Evolutionary conservation across 2,329 filamentous ascomycete genomes (phyloP).

Genomic region (Arthrobotrys conoides): DNA sequence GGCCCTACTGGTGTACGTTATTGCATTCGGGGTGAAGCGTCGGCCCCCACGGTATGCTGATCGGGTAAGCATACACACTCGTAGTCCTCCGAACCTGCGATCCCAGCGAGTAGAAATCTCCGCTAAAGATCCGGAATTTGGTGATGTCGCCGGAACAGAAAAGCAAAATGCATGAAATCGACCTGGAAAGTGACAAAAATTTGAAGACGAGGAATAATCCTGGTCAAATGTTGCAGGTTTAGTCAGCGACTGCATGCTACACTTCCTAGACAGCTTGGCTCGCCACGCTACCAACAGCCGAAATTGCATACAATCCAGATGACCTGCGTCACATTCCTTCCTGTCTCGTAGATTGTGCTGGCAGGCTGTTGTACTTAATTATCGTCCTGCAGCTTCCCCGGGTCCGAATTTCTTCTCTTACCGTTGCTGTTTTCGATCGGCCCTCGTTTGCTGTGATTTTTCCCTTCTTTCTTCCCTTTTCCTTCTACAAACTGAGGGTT

Average conservation of each 20-base stretch:
- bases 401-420: conserved; percentile 14
- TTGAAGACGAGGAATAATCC: background rate
- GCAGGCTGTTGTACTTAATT: conserved; percentile 6
- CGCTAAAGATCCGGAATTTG: conserved; percentile 19
- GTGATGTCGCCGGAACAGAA: conserved; percentile 13
- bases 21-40: conserved; percentile 47
- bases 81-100: conserved; percentile 2
- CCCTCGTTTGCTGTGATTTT: background rate
- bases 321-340: conserved; percentile 59
- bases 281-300: conserved; percentile 23
- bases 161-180: conserved; percentile 14
- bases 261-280: conserved; percentile 11
- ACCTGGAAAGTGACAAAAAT: background rate
- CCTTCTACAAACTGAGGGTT: background rate
- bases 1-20: conserved; percentile 23
- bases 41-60: conserved; percentile 50
- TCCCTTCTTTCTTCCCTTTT: background rate
- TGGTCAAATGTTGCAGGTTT: conserved; percentile 42
- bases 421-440: background rate
- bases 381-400: conserved; percentile 39
- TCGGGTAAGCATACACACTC: conserved; percentile 54
- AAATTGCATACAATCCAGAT: conserved; percentile 36
- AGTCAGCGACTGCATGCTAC: conserved; percentile 35
- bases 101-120: conserved; percentile 18
- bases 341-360: conserved; percentile 36